Base-by-base conservation (phyloP, 495 filamentous ascomycete species). In the Podospora pseudocomata region DNA sequence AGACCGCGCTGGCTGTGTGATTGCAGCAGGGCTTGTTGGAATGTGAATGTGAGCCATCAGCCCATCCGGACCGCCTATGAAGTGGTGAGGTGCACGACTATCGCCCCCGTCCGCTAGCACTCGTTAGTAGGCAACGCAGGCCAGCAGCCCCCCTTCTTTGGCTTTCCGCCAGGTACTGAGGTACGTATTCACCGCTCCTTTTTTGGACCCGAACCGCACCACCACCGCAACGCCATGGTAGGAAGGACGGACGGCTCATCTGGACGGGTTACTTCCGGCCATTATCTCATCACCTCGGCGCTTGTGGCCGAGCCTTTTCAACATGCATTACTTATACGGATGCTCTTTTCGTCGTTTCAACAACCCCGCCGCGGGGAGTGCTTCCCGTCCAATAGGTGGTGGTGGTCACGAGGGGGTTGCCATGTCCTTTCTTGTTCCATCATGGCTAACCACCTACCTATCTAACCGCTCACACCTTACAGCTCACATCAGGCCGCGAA, bases 311-410 rank as follows among this genome's bases (percentile, higher is more conserved):
- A 39, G 28, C 23, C 20, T 32, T 60, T 54, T 67, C 19, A 23
- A 23, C 39, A 49, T 23, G 23, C 23, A 23, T 23, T 23, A 13
- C 15, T 39, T 39, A 32, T 4, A 32, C 30, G 30, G 30, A 32
- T 49, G 13, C 15, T 49, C 39, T 49, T 49, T 49, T 49, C 39
- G 39, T 49, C 23, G 23, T 49, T 49, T 16, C 23, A 23, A 23
- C 20, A 49, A 49, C 68, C 71, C 74, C 70, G 63, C 71, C 71
- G 66, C 74, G 71, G 74, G 74, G 72, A 69, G 71, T 66, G 65
- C 68, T 66, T 74, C 71, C 70, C 39, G 72, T 60, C 65, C 34
- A 18, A 23, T 23, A 23, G 23, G 23, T 23, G 23, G 23, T 23
- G 68, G 19, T 70, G 70, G 62, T 69, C 67, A 64, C 64, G 68